Evolutionary conservation across 768 basidiomycete genomes (phyloP).

Genomic region (Rhizopogon vulgaris): DNA sequence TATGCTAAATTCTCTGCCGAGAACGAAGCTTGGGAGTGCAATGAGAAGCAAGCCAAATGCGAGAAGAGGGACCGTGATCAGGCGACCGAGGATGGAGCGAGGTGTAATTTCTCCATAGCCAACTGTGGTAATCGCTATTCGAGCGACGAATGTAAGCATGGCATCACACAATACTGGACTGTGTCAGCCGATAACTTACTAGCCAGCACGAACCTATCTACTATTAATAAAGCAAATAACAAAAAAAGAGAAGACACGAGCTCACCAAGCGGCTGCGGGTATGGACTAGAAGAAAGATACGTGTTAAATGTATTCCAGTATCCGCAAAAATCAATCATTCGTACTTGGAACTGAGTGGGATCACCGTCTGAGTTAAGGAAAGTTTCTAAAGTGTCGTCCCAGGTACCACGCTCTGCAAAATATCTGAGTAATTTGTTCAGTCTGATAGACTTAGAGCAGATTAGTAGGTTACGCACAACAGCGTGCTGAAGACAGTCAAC

Average conservation of each 20-base stretch:
- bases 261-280: conserved; percentile 73
- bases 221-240: not conserved
- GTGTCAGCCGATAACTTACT: conserved; percentile 42
- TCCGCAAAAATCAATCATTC: conserved; percentile 11
- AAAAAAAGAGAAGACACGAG: conserved; percentile 13
- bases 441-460: not conserved
- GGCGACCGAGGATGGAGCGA: conserved; percentile 77
- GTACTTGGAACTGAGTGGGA: conserved; percentile 69
- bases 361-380: conserved; percentile 86
- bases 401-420: conserved; percentile 85
- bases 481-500: conserved; percentile 80
- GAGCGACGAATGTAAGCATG: not conserved
- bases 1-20: conserved; percentile 85
- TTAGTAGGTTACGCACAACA: conserved; percentile 46
- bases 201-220: conserved; percentile 63
- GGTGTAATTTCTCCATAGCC: conserved; percentile 93
- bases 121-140: conserved; percentile 76
- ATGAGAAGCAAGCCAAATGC: conserved; percentile 85
- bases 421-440: conserved; percentile 41
- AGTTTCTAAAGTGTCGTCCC: conserved; percentile 74
- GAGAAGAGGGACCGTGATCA: conserved; percentile 81
- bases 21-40: conserved; percentile 86
- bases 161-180: not conserved
- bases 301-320: not conserved
- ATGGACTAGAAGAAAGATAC: conserved; percentile 40